A percentile compares a stretch with the other conserved stretches of the same genome.
Evolutionary conservation across 2,329 filamentous ascomycete genomes (phyloP).

Genomic region (Aureobasidium leucospermi): DNA sequence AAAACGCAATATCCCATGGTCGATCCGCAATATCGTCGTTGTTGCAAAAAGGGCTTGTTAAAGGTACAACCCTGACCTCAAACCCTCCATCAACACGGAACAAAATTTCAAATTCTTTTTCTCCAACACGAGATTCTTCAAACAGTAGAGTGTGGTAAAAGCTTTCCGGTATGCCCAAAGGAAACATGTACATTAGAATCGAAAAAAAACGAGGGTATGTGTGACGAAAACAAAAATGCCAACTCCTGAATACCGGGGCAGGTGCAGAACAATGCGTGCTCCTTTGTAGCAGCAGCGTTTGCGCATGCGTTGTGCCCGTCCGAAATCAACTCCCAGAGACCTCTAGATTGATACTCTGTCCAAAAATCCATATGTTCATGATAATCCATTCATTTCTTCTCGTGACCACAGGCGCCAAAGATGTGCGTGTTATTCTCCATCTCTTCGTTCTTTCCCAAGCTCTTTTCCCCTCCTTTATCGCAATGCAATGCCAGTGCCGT

Average conservation of each 20-base stretch:
- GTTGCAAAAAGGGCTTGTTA: not conserved
- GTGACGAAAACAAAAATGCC: not conserved
- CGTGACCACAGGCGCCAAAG: not conserved
- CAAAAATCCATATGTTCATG: too few species aligned
- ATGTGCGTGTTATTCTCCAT: not conserved
- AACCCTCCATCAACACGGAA: not conserved
- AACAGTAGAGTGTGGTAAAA: too few species aligned
- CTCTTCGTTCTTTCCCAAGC: not conserved
- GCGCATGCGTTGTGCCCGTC: too few species aligned
- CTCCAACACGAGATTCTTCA: too few species aligned
- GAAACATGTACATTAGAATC: not conserved
- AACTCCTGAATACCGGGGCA: not conserved
- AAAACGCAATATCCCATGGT: not conserved
- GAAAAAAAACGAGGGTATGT: not conserved
- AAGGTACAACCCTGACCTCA: not conserved
- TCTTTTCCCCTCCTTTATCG: not conserved
- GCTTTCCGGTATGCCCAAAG: too few species aligned
- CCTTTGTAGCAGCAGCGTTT: too few species aligned
- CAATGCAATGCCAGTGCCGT: constrained; percentile 11
- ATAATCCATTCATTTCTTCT: too few species aligned
- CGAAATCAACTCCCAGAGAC: too few species aligned
- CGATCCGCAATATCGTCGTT: not conserved
- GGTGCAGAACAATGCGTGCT: not conserved
- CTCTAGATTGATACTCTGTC: too few species aligned
- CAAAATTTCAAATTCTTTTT: too few species aligned